Evolutionary conservation across 129 eudicot species (phyloP).

Genomic region (Lactuca sativa): DNA sequence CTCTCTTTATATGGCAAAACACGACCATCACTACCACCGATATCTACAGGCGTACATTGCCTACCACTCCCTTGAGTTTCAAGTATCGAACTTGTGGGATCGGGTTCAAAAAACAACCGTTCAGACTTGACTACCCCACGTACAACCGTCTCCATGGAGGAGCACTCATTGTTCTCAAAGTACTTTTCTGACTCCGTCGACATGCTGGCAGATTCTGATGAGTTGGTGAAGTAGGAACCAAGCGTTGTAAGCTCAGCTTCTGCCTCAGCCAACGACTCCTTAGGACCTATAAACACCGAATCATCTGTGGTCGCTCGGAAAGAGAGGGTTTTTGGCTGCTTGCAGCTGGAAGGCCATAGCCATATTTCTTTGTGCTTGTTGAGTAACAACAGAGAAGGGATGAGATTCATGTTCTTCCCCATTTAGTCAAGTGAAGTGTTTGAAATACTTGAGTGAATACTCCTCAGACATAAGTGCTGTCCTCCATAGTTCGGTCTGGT

Average conservation of each 20-base stretch:
- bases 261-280: slow-evolving; percentile 15
- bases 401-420: slow-evolving; percentile 52
- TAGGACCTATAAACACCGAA: slow-evolving; percentile 34
- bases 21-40: neutral
- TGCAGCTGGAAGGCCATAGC: slow-evolving; percentile 80
- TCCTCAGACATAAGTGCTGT: slow-evolving; percentile 16
- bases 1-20: slow-evolving; percentile 52
- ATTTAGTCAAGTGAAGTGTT: slow-evolving; percentile 21
- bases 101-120: slow-evolving; percentile 72
- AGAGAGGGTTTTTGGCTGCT: slow-evolving; percentile 66
- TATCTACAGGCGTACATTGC: slow-evolving; percentile 7
- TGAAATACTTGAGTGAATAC: slow-evolving; percentile 12
- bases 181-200: slow-evolving; percentile 48
- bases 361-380: slow-evolving; percentile 40
- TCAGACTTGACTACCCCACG: slow-evolving; percentile 53
- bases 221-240: slow-evolving; percentile 53
- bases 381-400: slow-evolving; percentile 53
- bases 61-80: slow-evolving; percentile 19
- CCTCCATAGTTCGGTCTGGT: slow-evolving; percentile 27
- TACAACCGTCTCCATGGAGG: slow-evolving; percentile 49
- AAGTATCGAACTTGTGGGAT: slow-evolving; percentile 46
- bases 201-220: slow-evolving; percentile 50
- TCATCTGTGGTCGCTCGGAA: slow-evolving; percentile 42
- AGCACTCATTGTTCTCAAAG: slow-evolving; percentile 10
- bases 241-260: slow-evolving; percentile 35